A percentile compares a stretch with the other conserved stretches of the same genome.
These are phyloP conservation scores for Xylariaceae sp. DNA, from an alignment of 2,329 filamentous ascomycete species.

Conservation along the genomic window DNA sequence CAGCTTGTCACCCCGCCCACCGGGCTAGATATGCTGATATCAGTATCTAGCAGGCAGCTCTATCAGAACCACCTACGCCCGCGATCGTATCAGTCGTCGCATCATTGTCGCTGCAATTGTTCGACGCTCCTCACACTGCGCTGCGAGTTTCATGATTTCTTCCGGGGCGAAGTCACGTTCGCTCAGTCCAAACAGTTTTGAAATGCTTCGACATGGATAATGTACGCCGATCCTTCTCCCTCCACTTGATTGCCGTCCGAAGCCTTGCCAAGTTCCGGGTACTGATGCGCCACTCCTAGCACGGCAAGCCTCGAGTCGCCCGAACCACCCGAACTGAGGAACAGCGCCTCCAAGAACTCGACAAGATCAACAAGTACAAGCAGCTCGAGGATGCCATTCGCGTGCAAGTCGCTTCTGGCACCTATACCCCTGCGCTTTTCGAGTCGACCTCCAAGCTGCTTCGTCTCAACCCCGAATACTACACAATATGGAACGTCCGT, in stretches of 20 bases:
- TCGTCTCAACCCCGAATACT: constrained; percentile 79
- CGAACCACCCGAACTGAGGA: constrained; percentile 59
- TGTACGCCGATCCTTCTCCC: constrained; percentile 14
- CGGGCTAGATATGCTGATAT: too few species aligned
- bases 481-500: constrained; percentile 87
- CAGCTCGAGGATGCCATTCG: constrained; percentile 65
- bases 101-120: too few species aligned
- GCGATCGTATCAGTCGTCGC: too few species aligned
- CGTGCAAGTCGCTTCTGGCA: constrained; percentile 46
- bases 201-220: constrained; percentile 23
- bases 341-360: constrained; percentile 65
- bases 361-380: constrained; percentile 73
- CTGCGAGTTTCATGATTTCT: not conserved
- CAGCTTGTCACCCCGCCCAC: too few species aligned
- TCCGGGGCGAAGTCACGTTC: too few species aligned
- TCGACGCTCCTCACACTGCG: too few species aligned
- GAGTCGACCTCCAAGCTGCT: constrained; percentile 68
- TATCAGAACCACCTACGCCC: too few species aligned
- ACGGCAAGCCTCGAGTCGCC: constrained; percentile 73
- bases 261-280: not conserved
- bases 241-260: not conserved
- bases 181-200: too few species aligned
- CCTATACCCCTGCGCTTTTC: constrained; percentile 53
- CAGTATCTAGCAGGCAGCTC: too few species aligned
- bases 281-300: constrained; percentile 36